phyloP scores from a whole-genome alignment of 1,284 basidiomycete species.

The Tilletia indica region DNA sequence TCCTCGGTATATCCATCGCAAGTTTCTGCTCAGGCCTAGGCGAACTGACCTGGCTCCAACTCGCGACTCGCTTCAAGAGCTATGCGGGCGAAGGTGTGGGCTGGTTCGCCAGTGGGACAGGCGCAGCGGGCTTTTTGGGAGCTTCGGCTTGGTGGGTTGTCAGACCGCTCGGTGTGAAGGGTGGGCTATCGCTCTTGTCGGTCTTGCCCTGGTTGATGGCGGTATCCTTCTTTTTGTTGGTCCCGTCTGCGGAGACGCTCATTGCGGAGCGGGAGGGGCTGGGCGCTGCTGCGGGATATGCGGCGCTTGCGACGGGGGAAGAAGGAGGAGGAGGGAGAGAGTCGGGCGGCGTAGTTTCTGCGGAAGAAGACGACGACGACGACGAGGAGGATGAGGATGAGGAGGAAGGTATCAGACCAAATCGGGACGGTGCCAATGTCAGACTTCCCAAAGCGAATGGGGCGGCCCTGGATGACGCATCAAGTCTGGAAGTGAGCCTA shows the following conservation, averaged over 20 bases:
- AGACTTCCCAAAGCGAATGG: too few species aligned
- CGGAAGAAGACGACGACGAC: not conserved
- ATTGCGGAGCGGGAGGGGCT: constrained; percentile 1
- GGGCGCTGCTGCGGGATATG: constrained; percentile 14
- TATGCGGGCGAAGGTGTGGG: constrained; percentile 32
- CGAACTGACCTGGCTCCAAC: constrained; percentile 89
- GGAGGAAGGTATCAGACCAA: not conserved
- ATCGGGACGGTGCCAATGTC: not conserved
- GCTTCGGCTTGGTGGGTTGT: constrained; percentile 94
- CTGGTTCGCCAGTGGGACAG: constrained; percentile 70
- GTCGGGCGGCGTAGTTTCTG: not conserved
- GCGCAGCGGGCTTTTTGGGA: constrained; percentile 87
- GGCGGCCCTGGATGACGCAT: not conserved
- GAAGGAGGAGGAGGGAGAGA: constrained; percentile 18
- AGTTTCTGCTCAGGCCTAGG: constrained; percentile 91
- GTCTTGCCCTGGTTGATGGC: constrained; percentile 46
- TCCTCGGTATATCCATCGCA: constrained; percentile 83
- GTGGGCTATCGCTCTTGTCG: constrained; percentile 67
- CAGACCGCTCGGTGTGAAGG: constrained; percentile 76
- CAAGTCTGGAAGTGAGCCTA: constrained; percentile 20
- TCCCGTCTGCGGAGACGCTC: constrained; percentile 31
- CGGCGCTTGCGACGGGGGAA: constrained; percentile 19
- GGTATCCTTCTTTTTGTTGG: constrained; percentile 34
- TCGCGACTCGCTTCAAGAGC: constrained; percentile 69
- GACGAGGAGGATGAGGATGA: not conserved